Base-by-base conservation (phyloP, 1,284 basidiomycete genomes). In the Baeospora myosura region DNA sequence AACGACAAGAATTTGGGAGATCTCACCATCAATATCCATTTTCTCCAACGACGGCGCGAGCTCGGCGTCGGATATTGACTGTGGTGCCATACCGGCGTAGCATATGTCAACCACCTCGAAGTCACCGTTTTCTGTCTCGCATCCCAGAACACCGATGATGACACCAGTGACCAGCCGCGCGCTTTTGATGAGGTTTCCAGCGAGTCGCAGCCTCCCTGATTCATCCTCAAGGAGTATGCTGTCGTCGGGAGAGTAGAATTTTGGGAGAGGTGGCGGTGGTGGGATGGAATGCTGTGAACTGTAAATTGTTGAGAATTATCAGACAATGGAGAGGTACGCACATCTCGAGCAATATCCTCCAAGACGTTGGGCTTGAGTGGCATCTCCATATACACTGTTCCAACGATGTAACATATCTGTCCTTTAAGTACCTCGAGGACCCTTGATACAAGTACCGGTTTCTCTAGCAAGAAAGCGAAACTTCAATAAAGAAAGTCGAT, bases 341-440 rank as follows among this genome's bases (percentile, higher is more conserved):
- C 95, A 56, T 98, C 92, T 57, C 89, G 74, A 10, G 85, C 91
- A 51, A 98, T 77, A 52, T 99, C 96, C 55, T 94, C 87, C 42
- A 99, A 74, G 10, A 99, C 89, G 54, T 98, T 97, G 0, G 95
- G 95, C 60, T 99, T 99, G 43, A 97, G 72, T 3, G 89, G 89
- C 96, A 98, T 98, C 48, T 96, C 88, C 76, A 96, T 85, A 62
- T 98, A 99, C 1, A 98, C 80, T 0, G 95, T 98, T 2, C 95
- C 95, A 44, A 96, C 71, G 47, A 98, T 78, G 61, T 87, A 97
- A 62, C 90, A 96, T 40, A 95, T 65, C 51, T 88, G 71, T 0
- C 84, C 84, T 53, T 89, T 88, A 38, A 81, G 69, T 3, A 98
- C 81, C 44, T 98, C 94, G 3, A 98, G 77, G 4, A 98, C 88